Evolutionary conservation across 306 rosid species (phyloP).

Genomic region (Castanea sativa): DNA sequence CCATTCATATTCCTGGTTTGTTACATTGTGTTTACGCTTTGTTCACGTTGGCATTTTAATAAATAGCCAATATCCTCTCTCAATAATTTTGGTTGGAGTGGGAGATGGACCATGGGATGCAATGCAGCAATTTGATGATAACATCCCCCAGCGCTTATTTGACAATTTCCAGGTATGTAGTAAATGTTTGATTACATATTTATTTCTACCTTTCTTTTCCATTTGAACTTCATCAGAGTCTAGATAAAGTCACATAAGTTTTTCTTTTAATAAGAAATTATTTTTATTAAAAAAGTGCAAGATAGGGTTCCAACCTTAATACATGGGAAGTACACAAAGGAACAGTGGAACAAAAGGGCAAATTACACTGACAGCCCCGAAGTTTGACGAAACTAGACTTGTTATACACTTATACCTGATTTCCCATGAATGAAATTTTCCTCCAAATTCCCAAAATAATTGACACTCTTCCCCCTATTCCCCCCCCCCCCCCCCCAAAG

Average conservation of each 20-base stretch:
- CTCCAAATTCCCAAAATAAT: too few species aligned
- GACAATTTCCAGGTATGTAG: constrained; percentile 89
- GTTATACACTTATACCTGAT: too few species aligned
- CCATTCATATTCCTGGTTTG: constrained; percentile 12
- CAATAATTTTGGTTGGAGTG: constrained; percentile 90
- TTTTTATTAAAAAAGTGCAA: too few species aligned
- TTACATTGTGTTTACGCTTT: constrained; percentile 6
- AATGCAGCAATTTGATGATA: constrained; percentile 81
- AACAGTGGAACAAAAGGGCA: too few species aligned
- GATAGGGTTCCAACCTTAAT: too few species aligned
- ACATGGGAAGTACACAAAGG: too few species aligned
- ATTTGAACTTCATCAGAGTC: not conserved
- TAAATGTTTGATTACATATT: constrained; percentile 7
- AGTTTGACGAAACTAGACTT: too few species aligned
- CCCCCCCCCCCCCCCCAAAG: too few species aligned
- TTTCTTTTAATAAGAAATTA: too few species aligned
- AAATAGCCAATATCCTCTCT: constrained; percentile 75
- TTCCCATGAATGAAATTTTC: too few species aligned
- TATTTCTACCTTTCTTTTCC: not conserved
- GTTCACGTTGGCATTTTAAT: constrained; percentile 26
- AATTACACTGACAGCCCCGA: too few species aligned
- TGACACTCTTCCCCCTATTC: too few species aligned
- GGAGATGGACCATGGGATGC: constrained; percentile 99
- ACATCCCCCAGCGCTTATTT: constrained; percentile 73
- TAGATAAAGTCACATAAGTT: not conserved